These are phyloP conservation scores for Fusarium albidum DNA, from an alignment of 2,329 filamentous ascomycete species.

Conservation along the genomic window DNA sequence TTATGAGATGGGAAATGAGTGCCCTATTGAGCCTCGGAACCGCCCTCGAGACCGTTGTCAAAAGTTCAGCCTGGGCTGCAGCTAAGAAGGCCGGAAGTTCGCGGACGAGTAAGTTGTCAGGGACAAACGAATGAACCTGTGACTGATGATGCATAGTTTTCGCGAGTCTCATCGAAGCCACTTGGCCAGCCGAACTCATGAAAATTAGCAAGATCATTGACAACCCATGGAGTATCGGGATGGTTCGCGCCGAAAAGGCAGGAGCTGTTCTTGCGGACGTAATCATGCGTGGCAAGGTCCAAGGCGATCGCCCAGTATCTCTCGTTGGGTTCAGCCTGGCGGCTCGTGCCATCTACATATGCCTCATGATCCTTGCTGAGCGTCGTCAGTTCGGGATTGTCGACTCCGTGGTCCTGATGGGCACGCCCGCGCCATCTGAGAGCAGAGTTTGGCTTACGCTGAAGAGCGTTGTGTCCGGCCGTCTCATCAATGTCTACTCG, in stretches of 20 bases:
- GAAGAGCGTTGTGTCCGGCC: constrained; percentile 79
- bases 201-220: constrained; percentile 79
- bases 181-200: constrained; percentile 70
- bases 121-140: not conserved
- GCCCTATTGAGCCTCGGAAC: constrained; percentile 79
- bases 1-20: constrained; percentile 83
- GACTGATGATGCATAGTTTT: constrained; percentile 51
- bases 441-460: constrained; percentile 78
- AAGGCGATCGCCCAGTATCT: constrained; percentile 83
- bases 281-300: constrained; percentile 77
- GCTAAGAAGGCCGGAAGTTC: constrained; percentile 63
- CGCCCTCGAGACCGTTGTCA: constrained; percentile 79
- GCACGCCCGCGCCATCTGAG: constrained; percentile 78
- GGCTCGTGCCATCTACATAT: constrained; percentile 84
- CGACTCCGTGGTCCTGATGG: constrained; percentile 86
- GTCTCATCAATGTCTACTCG: constrained; percentile 91
- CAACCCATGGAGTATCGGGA: constrained; percentile 81
- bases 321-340: constrained; percentile 85
- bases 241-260: constrained; percentile 78
- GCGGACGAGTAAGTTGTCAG: constrained; percentile 53
- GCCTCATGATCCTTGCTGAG: constrained; percentile 81
- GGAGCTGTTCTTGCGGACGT: constrained; percentile 79
- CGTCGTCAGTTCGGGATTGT: constrained; percentile 84
- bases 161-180: constrained; percentile 62
- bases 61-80: constrained; percentile 80